A percentile compares a stretch with the other conserved stretches of the same genome.
phyloP scores from a whole-genome alignment of 345 rosid genomes.

The Arabidopsis arenosa region DNA sequence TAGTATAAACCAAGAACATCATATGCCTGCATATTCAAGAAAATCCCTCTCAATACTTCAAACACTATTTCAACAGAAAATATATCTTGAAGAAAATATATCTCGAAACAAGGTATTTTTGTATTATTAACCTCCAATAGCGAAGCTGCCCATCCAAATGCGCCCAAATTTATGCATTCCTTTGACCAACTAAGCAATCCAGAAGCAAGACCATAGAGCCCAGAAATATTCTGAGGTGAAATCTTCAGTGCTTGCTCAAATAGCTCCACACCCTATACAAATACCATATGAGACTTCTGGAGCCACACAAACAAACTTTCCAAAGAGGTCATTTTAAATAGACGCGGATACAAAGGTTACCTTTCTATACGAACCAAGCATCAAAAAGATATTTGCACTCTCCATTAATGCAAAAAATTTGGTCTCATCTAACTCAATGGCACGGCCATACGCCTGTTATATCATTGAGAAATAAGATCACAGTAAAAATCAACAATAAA shows the following conservation, averaged over 20 bases:
- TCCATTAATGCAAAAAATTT: slow-evolving; percentile 75
- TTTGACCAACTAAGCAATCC: slow-evolving; percentile 84
- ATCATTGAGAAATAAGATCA: slow-evolving; percentile 16
- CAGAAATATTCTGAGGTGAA: slow-evolving; percentile 75
- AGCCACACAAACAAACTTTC: slow-evolving; percentile 27
- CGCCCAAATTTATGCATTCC: slow-evolving; percentile 81
- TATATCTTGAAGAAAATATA: not conserved
- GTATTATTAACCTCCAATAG: slow-evolving; percentile 69
- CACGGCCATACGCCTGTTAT: slow-evolving; percentile 80
- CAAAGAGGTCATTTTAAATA: slow-evolving; percentile 3
- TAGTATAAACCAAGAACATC: slow-evolving; percentile 79
- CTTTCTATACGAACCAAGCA: slow-evolving; percentile 91
- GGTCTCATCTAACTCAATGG: slow-evolving; percentile 80
- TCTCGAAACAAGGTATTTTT: slow-evolving; percentile 11
- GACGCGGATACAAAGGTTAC: slow-evolving; percentile 44
- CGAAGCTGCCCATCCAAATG: slow-evolving; percentile 87
- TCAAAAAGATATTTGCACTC: slow-evolving; percentile 88
- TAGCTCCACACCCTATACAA: slow-evolving; percentile 76
- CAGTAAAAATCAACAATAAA: slow-evolving; percentile 2
- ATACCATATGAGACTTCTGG: slow-evolving; percentile 38
- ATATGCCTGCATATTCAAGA: slow-evolving; percentile 60
- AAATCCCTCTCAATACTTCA: not conserved
- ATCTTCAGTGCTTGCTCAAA: slow-evolving; percentile 78
- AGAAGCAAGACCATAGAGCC: slow-evolving; percentile 83
- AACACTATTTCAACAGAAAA: not conserved